Conservation (phyloP, 2,329 filamentous ascomycete genomes). For the Fusarium acutatum region DNA sequence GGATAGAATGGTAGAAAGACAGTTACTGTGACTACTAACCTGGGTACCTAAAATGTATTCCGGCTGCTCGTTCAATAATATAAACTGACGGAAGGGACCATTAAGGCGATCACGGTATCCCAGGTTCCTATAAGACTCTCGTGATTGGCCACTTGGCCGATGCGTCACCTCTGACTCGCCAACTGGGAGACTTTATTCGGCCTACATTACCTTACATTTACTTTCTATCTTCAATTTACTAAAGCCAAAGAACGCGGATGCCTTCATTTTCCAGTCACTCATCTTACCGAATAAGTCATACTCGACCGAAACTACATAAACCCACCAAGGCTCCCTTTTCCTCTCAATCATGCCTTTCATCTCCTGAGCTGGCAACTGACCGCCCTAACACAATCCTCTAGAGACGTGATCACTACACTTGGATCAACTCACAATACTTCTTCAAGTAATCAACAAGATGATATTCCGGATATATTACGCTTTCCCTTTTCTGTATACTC, state of each 20-base stretch:
- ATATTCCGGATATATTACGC: constrained; percentile 33
- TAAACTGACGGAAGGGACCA: constrained; percentile 14
- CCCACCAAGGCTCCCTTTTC: background rate
- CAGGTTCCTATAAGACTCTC: constrained; percentile 21
- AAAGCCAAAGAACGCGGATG: background rate
- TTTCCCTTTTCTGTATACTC: constrained; percentile 21
- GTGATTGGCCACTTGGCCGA: constrained; percentile 40
- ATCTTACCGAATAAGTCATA: background rate
- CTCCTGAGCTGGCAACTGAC: constrained; percentile 32
- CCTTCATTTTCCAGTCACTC: background rate
- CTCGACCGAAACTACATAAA: background rate
- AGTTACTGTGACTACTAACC: background rate
- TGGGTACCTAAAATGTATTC: background rate
- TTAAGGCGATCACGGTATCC: constrained; percentile 30
- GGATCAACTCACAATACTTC: constrained; percentile 2
- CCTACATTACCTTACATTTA: background rate
- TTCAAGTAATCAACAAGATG: constrained; percentile 35
- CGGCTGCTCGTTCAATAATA: background rate
- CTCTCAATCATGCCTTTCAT: constrained; percentile 33
- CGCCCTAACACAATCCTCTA: constrained; percentile 17
- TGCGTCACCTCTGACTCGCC: constrained; percentile 42
- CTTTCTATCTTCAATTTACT: background rate
- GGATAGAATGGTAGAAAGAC: background rate
- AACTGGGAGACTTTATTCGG: constrained; percentile 10
- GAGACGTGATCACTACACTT: constrained; percentile 33